phyloP scores from a whole-genome alignment of 2,329 filamentous ascomycete genomes.

The Didymella keratinophila region DNA sequence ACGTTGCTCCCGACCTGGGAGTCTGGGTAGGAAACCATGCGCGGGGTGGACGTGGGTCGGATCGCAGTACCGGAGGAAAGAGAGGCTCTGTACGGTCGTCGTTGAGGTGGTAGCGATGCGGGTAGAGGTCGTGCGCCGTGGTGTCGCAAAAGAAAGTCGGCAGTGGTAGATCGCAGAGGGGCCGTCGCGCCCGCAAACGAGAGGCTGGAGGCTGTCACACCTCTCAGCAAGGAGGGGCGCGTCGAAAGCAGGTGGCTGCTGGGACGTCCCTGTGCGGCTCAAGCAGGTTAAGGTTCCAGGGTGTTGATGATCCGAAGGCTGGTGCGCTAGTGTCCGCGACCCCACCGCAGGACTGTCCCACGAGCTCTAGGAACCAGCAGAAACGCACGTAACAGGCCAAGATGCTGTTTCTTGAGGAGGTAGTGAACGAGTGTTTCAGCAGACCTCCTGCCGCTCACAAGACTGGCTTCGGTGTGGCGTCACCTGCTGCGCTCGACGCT shows the following conservation, averaged over 20 bases:
- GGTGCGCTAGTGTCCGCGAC: conserved; percentile 9
- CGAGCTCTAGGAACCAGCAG: no score
- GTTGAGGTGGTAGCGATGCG: conserved; percentile 10
- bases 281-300: background rate
- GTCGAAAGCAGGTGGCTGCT: conserved; percentile 39
- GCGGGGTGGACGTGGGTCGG: conserved; percentile 6
- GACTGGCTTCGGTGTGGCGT: conserved; percentile 44
- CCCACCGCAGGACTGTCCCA: no score
- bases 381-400: no score
- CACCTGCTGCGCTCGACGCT: conserved; percentile 32
- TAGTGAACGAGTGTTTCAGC: conserved; percentile 48
- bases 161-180: background rate
- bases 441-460: conserved; percentile 26
- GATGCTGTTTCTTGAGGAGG: no score
- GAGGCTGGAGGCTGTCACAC: conserved; percentile 30
- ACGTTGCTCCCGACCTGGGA: conserved; percentile 37
- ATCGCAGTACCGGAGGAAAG: background rate
- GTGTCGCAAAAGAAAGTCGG: no score
- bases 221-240: conserved; percentile 27
- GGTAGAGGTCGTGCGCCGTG: background rate
- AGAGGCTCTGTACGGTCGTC: background rate
- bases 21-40: conserved; percentile 71
- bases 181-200: conserved; percentile 15
- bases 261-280: background rate
- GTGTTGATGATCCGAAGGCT: background rate